Evolutionary conservation across 2,329 filamentous ascomycete genomes (phyloP).

Genomic region (Monilinia fructigena): DNA sequence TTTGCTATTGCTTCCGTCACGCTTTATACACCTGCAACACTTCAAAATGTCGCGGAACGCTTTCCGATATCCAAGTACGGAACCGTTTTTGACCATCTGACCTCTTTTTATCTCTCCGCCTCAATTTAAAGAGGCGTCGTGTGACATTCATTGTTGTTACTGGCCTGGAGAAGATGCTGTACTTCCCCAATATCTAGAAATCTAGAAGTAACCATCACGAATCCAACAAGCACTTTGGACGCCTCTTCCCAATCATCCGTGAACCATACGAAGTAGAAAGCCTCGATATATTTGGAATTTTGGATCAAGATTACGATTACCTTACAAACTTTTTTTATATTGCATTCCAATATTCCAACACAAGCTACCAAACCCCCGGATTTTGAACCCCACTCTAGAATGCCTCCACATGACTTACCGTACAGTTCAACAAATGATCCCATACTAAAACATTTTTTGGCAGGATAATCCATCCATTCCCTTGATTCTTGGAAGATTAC

Average conservation of each 20-base stretch:
- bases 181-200: neutral
- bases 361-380: slow-evolving; percentile 18
- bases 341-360: neutral
- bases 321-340: slow-evolving; percentile 9
- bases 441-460: neutral
- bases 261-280: neutral
- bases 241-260: neutral
- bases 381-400: slow-evolving; percentile 15
- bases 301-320: neutral
- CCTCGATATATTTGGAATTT: neutral
- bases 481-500: neutral
- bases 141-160: slow-evolving; percentile 12
- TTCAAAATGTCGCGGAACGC: slow-evolving; percentile 9
- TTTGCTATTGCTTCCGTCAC: neutral
- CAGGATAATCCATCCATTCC: neutral
- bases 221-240: neutral
- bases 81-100: slow-evolving; percentile 24
- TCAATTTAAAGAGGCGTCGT: slow-evolving; percentile 9
- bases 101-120: slow-evolving; percentile 18
- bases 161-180: slow-evolving; percentile 1
- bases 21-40: neutral
- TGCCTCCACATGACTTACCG: slow-evolving; percentile 17
- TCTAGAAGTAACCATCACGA: slow-evolving; percentile 2
- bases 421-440: neutral
- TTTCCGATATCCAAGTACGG: slow-evolving; percentile 21